Base-by-base conservation (phyloP, 1,284 basidiomycete genomes). In the Chondrostereum purpureum region DNA sequence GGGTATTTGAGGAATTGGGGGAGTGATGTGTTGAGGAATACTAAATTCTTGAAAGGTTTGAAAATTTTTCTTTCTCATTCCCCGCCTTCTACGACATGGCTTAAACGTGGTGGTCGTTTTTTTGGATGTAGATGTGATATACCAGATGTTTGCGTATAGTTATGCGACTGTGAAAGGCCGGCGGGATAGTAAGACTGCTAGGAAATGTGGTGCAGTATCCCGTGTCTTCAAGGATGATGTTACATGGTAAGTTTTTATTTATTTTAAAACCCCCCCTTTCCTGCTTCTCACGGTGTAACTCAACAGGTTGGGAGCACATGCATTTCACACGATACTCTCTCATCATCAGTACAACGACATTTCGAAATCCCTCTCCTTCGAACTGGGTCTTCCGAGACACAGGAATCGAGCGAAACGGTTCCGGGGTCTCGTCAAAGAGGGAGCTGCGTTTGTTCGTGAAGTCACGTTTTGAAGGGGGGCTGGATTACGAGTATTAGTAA, bases 221-320 rank as follows among this genome's bases (percentile, higher is more conserved):
- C 58, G 64, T 13, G 59, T 83, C 39, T 63, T 73, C 42, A 80
- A 76, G 59, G 50, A 58, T 2, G 67, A 75, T 33, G 78, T 85
- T 24, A 56, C 72, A 20, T 90, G 83, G 89, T 90, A 56, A 61
- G 77, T 61, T 23, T 17, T 20, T 24, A 41, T 37, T n/a, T n/a
- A n/a, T n/a, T n/a, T n/a, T n/a, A n/a, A n/a, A n/a, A n/a, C n/a
- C n/a, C n/a, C n/a, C n/a, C n/a, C n/a, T n/a, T n/a, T n/a, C n/a
- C n/a, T n/a, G n/a, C n/a, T n/a, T n/a, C n/a, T n/a, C n/a, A n/a
- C n/a, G n/a, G n/a, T n/a, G n/a, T n/a, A n/a, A n/a, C n/a, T n/a
- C n/a, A 18, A n/a, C 55, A 93, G 90, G 82, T 71, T 94, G n/a
- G 89, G 90, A 12, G 73, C 71, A 38, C 79, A 83, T 49, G 90